phyloP scores from a whole-genome alignment of 2,329 filamentous ascomycete genomes.

The Ophiocordyceps camponoti-saundersi region DNA sequence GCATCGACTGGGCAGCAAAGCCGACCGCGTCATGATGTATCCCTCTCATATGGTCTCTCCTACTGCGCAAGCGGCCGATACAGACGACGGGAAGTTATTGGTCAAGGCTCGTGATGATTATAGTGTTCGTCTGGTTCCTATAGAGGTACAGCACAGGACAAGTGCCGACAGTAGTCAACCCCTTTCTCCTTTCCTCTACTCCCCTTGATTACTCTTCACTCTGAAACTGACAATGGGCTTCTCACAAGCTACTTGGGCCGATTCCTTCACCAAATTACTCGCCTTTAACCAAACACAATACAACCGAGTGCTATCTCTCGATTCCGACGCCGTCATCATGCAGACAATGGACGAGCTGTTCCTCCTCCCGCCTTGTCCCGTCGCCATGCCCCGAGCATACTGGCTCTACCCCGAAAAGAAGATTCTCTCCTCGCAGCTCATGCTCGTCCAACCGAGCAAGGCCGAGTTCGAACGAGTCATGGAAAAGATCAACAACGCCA shows the following conservation, averaged over 20 bases:
- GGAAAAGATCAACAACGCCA: slow-evolving; percentile 9
- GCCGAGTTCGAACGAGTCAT: slow-evolving; percentile 26
- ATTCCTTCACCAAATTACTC: slow-evolving; percentile 49
- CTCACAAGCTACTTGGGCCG: slow-evolving; percentile 35
- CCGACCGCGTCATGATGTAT: slow-evolving; percentile 29
- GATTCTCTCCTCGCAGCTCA: slow-evolving; percentile 38
- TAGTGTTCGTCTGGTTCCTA: slow-evolving; percentile 23
- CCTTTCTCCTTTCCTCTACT: not conserved
- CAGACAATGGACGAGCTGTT: slow-evolving; percentile 55
- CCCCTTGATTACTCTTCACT: too few relatives aligned
- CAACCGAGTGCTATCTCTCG: slow-evolving; percentile 25
- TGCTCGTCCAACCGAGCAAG: slow-evolving; percentile 40
- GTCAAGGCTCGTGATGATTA: slow-evolving; percentile 26
- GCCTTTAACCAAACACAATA: slow-evolving; percentile 53
- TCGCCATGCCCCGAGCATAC: slow-evolving; percentile 57
- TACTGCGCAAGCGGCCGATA: slow-evolving; percentile 9
- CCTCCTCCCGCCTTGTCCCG: slow-evolving; percentile 38
- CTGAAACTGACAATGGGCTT: not conserved
- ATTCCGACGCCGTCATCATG: slow-evolving; percentile 48
- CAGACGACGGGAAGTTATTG: slow-evolving; percentile 16
- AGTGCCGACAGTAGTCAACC: slow-evolving; percentile 10
- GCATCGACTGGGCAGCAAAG: slow-evolving; percentile 21
- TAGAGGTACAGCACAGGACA: slow-evolving; percentile 19
- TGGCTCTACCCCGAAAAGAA: slow-evolving; percentile 41
- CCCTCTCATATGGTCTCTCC: slow-evolving; percentile 19